phyloP scores from a whole-genome alignment of 306 rosid genomes.

The Sesbania bispinosa region DNA sequence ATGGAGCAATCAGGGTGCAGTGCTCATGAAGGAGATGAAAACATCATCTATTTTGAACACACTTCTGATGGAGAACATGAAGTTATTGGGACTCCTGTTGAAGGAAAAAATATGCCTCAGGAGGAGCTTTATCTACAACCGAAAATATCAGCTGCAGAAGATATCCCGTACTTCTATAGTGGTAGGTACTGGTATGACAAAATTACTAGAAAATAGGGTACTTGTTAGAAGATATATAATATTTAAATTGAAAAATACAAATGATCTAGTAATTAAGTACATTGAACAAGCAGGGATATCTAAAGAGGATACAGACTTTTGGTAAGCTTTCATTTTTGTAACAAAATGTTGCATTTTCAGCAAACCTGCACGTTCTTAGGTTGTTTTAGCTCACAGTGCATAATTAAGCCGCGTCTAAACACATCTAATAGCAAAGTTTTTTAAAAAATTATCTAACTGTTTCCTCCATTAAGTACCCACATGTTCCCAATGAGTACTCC shows the following conservation, averaged over 20 bases:
- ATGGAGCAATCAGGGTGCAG: conserved; percentile 15
- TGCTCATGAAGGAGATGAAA: conserved; percentile 8
- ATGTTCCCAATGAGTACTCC: neutral
- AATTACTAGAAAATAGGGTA: neutral
- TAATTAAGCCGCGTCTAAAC: neutral
- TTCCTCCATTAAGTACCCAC: neutral
- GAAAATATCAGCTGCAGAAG: conserved; percentile 53
- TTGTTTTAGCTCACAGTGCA: neutral
- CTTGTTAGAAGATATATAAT: neutral
- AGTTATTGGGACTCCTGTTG: conserved; percentile 22
- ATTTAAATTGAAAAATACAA: neutral
- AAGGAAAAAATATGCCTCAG: conserved; percentile 27
- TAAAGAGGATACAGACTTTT: neutral
- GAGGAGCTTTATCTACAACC: conserved; percentile 26
- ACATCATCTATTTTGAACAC: neutral
- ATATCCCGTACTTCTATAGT: no score
- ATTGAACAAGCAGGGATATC: neutral
- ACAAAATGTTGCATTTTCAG: neutral
- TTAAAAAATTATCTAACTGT: neutral
- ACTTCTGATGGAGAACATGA: conserved; percentile 24
- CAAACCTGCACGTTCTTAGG: neutral
- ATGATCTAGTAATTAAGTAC: neutral
- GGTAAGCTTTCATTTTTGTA: neutral
- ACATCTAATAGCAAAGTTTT: neutral
- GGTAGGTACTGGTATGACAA: no score